A percentile compares a stretch with the other conserved stretches of the same genome.
phyloP scores from a whole-genome alignment of 345 rosid genomes.

The Boechera stricta region DNA sequence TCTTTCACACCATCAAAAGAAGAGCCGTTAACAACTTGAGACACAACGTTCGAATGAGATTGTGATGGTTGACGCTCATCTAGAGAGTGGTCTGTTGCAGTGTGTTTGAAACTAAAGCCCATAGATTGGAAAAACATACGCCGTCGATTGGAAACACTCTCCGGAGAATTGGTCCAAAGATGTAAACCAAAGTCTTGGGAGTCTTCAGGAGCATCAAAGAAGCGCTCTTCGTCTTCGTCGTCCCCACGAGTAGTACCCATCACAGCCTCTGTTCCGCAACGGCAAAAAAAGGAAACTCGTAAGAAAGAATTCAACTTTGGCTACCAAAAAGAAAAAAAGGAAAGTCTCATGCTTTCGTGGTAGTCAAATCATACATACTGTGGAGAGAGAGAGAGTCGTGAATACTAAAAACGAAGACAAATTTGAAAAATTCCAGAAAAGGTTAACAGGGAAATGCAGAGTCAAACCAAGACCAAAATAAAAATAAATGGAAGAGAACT shows the following conservation, averaged over 20 bases:
- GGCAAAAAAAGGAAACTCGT: not conserved
- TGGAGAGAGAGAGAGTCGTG: conserved; percentile 30
- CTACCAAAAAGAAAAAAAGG: conserved; percentile 30
- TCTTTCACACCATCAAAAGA: conserved; percentile 38
- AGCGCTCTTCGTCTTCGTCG: conserved; percentile 64
- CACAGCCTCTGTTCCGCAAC: conserved; percentile 52
- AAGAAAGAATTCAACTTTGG: conserved; percentile 39
- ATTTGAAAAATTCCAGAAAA: conserved; percentile 64
- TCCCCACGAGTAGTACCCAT: conserved; percentile 38
- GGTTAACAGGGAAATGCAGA: not conserved
- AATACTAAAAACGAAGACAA: conserved; percentile 50
- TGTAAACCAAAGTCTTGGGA: conserved; percentile 38
- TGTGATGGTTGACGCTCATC: not conserved
- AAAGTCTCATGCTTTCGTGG: not conserved
- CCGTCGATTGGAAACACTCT: conserved; percentile 52
- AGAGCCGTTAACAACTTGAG: not conserved
- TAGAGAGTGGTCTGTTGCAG: not conserved
- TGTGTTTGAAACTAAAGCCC: conserved; percentile 45
- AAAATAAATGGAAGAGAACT: too few relatives aligned
- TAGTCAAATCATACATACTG: conserved; percentile 27
- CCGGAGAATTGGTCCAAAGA: conserved; percentile 52
- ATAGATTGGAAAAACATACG: conserved; percentile 52
- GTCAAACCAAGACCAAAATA: conserved; percentile 27
- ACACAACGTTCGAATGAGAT: not conserved
- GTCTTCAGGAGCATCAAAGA: conserved; percentile 71